Evolutionary conservation across 2,329 filamentous ascomycete species (phyloP), one percentile per base, ranked within the genome.

Genomic region (Dothistroma pini): DNA sequence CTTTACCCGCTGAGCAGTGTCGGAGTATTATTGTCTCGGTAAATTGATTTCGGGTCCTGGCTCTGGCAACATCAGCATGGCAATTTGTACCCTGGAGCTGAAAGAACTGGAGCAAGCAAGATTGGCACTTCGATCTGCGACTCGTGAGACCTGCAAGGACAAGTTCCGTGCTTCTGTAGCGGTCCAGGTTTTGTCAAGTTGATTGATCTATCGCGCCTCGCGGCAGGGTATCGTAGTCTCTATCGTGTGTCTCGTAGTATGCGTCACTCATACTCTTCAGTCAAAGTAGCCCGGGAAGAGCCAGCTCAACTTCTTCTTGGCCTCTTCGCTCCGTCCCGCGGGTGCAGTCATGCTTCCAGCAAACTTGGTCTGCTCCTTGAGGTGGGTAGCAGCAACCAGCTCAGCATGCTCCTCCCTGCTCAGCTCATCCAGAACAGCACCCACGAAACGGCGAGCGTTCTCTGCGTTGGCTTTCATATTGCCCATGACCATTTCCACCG

Each of bases 401-500:
- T 93, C 87, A 58, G 76, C 79, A 76, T 96, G 86, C 73, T 93
- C 89, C 62, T 90, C 83, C 74, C 89, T 88, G 70, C 85, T 87
- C 69, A 97, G 81, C 77, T 92, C 88, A 76, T 97, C 91, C 58
- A 99, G 81, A 50, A 97, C 92, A 34, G 90, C 91, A 38, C 86
- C 90, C 35, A 99, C 88, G 59, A 97, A 88, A 56, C 87, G 83
- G 75, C 89, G 88, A 35, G 95, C 95, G 72, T 97, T 99, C 73
- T 88, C 83, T 56, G 90, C 84, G 77, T 99, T 99, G 68, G 91
- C 89, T 74, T 89, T 89, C 95, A 99, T 99, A 78, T 96, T 91
- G 63, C 86, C 89, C 87, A 96, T 91, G 59, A 99, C 95, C 90
- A 97, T 96, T 76, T 93, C 90, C 22, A 99, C 95, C 64, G 92